Evolutionary conservation across 2,329 filamentous ascomycete species (phyloP), one percentile per base, ranked within the genome.

Genomic region (Aspergillus uvarum): DNA sequence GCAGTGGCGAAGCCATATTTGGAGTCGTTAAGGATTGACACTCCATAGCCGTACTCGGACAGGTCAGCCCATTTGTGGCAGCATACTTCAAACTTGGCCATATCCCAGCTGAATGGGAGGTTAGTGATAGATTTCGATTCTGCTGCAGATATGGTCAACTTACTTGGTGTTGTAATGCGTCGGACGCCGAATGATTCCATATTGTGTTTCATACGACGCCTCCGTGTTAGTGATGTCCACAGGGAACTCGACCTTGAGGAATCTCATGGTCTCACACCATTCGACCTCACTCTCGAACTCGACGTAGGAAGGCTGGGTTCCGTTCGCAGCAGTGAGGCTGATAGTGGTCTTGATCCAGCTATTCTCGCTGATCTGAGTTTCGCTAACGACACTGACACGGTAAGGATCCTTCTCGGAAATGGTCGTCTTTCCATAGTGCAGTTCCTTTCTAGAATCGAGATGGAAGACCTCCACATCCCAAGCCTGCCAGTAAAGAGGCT

Each of bases 381-480:
- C 87, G 5, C 92, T 96, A 35, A 89, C 83, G 50, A 99, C 83
- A 62, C 91, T 93, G 51, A 93, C 92, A 59, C 88, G 86, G 75
- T 96, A 88, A 0, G 88, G 81, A 61, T 88, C 88, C 58, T 84
- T 79, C 70, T 95, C 91, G 42, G 85, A 80, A 59, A 98, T 88
- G 63, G 81, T 83, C 12, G 91, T 92, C 66, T 87, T 82, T 63
- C 85, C 83, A 19, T 87, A 85, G 5, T 83, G 73, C 14, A 99
- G 82, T 73, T 94, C 90, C 72, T 90, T 85, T 59, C 92, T 87
- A 2, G 92, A 95, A 58, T 96, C 87, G 26, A 98, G 85, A 70
- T 99, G 95, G 79, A 89, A 99, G 29, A 98, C 93, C 76, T 99
- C 95, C 5, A 98, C 94, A 74, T 99, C 94, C 93, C 94, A 96